Conservation (phyloP, 331 rosid genomes). For the Arachis monticola region DNA sequence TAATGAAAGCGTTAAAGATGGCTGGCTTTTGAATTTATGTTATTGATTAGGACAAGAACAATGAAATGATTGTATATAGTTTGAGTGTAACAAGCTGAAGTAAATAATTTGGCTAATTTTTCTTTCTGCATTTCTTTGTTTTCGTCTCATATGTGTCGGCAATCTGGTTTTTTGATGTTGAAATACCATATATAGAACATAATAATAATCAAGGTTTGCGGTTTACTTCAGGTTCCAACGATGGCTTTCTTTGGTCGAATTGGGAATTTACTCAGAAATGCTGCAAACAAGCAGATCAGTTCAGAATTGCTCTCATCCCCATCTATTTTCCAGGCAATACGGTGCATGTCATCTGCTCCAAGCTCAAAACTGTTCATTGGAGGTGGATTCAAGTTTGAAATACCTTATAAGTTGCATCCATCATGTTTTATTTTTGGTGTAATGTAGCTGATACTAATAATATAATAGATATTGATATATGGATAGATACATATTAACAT, state of each 20-base stretch:
- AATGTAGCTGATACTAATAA: neutral
- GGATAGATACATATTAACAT: neutral
- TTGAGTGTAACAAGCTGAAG: neutral
- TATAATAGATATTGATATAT: neutral
- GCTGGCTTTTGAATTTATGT: neutral
- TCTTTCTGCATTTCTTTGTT: neutral
- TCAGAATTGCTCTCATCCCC: constrained; percentile 53
- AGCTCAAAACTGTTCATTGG: constrained; percentile 76
- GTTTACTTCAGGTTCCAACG: constrained; percentile 43
- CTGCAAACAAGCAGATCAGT: constrained; percentile 49
- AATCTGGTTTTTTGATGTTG: neutral
- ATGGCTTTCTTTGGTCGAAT: constrained; percentile 85
- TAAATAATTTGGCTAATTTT: neutral
- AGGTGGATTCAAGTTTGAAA: constrained; percentile 47
- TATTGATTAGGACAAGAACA: neutral
- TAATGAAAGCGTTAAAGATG: neutral
- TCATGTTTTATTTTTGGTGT: neutral
- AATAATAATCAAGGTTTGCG: neutral
- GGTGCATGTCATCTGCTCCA: constrained; percentile 68
- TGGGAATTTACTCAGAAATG: constrained; percentile 70
- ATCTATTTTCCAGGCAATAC: constrained; percentile 60
- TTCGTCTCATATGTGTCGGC: neutral
- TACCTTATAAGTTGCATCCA: neutral
- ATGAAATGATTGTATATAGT: neutral
- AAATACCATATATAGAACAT: neutral